These are phyloP conservation scores for Myxozyma vanderwaltii DNA, from an alignment of 805 yeast genomes.

Conservation along the genomic window DNA sequence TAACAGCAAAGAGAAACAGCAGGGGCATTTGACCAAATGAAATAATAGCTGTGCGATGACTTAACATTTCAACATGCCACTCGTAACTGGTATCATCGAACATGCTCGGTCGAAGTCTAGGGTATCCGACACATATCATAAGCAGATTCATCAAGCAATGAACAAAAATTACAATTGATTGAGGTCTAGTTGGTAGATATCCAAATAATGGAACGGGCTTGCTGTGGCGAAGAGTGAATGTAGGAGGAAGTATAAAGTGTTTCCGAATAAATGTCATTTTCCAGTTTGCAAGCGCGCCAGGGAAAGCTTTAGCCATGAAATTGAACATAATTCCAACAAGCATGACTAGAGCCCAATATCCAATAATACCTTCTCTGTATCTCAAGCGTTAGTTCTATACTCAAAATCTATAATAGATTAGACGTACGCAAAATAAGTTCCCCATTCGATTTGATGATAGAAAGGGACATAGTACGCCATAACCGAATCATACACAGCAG, in stretches of 20 bases:
- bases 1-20: constrained; percentile 65
- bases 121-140: constrained; percentile 3
- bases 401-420: background rate
- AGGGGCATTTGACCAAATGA: constrained; percentile 49
- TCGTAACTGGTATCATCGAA: background rate
- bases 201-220: constrained; percentile 10
- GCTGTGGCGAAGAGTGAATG: constrained; percentile 10
- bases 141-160: constrained; percentile 11
- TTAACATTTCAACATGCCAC: background rate
- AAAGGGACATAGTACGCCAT: background rate
- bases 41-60: constrained; percentile 36
- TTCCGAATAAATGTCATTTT: constrained; percentile 13
- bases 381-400: constrained; percentile 33
- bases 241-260: constrained; percentile 14
- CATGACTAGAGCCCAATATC: constrained; percentile 15
- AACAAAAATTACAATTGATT: constrained; percentile 9
- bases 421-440: constrained; percentile 9
- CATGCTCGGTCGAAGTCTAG: background rate
- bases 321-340: constrained; percentile 3
- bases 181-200: constrained; percentile 16
- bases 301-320: constrained; percentile 3
- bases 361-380: constrained; percentile 1
- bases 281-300: background rate
- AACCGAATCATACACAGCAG: background rate
- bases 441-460: background rate